Percentiles rank a stretch among this genome's conserved stretches.
These are phyloP conservation scores for Neofusicoccum ribis DNA, from an alignment of 2,329 filamentous ascomycete species.

Conservation along the genomic window DNA sequence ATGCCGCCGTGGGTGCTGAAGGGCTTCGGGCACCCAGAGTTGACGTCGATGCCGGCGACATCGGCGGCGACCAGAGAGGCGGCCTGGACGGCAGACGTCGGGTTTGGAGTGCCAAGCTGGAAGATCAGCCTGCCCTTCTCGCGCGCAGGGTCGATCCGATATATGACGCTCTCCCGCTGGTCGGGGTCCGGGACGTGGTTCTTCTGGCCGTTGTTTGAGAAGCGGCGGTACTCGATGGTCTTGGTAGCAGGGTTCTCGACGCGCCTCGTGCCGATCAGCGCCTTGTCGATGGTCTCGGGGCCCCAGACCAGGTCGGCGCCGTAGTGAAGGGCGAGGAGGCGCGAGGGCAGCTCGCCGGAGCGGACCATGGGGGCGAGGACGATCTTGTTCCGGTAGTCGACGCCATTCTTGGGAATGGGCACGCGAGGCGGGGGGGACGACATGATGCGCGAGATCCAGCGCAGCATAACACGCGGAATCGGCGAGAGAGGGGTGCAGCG, in stretches of 20 bases:
- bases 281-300: conserved; percentile 92
- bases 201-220: conserved; percentile 68
- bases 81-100: conserved; percentile 78
- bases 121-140: conserved; percentile 80
- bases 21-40: conserved; percentile 96
- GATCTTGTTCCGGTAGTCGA: conserved; percentile 90
- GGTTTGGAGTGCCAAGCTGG: conserved; percentile 86
- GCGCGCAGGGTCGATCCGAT: conserved; percentile 73
- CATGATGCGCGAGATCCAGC: conserved; percentile 18
- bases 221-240: conserved; percentile 81
- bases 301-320: conserved; percentile 97
- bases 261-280: conserved; percentile 84
- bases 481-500: background rate
- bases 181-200: conserved; percentile 51
- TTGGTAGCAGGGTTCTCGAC: conserved; percentile 72
- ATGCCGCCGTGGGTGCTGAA: conserved; percentile 94
- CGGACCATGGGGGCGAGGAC: conserved; percentile 98
- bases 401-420: conserved; percentile 81
- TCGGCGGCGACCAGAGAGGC: conserved; percentile 81
- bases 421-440: conserved; percentile 55
- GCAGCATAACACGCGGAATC: conserved; percentile 11
- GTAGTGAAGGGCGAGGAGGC: conserved; percentile 86
- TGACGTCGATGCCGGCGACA: conserved; percentile 93
- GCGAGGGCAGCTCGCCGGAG: conserved; percentile 90
- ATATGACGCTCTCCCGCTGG: conserved; percentile 68